Percentiles rank a stretch among this genome's conserved stretches.
phyloP scores from a whole-genome alignment of 306 rosid genomes.

The Parietaria judaica region DNA sequence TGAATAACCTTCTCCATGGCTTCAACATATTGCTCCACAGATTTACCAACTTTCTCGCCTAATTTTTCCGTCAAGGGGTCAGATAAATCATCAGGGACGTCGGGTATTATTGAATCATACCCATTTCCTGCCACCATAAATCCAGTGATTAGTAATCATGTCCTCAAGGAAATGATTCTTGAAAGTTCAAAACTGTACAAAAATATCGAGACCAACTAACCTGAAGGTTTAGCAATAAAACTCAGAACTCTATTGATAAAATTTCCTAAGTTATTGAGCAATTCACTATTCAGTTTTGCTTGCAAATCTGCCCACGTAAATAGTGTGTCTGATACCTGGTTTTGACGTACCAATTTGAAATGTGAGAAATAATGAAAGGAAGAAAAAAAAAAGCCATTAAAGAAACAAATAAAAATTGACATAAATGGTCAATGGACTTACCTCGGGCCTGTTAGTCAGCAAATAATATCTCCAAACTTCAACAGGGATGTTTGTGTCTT shows the following conservation, averaged over 20 bases:
- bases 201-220: conserved; percentile 34
- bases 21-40: conserved; percentile 67
- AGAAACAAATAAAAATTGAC: background rate
- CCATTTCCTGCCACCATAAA: conserved; percentile 56
- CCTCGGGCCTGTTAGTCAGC: conserved; percentile 96
- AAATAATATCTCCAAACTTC: conserved; percentile 99
- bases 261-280: conserved; percentile 91
- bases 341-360: conserved; percentile 2
- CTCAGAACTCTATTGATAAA: conserved; percentile 83
- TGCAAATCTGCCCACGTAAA: conserved; percentile 92
- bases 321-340: conserved; percentile 81
- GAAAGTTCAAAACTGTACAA: background rate
- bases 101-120: conserved; percentile 67
- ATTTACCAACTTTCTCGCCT: conserved; percentile 55
- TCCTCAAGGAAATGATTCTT: background rate
- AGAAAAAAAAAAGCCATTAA: conserved; percentile 5
- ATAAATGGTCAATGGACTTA: conserved; percentile 17
- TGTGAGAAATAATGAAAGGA: conserved; percentile 1
- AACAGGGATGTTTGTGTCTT: conserved; percentile 80
- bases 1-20: conserved; percentile 82
- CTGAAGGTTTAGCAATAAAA: conserved; percentile 94
- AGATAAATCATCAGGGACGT: conserved; percentile 38
- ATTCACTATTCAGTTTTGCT: conserved; percentile 81
- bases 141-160: background rate
- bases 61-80: conserved; percentile 51